Evolutionary conservation across 108 stramenopile genomes (phyloP), one percentile per base, ranked within the genome.

Genomic region (Cyclotella kingstonii): DNA sequence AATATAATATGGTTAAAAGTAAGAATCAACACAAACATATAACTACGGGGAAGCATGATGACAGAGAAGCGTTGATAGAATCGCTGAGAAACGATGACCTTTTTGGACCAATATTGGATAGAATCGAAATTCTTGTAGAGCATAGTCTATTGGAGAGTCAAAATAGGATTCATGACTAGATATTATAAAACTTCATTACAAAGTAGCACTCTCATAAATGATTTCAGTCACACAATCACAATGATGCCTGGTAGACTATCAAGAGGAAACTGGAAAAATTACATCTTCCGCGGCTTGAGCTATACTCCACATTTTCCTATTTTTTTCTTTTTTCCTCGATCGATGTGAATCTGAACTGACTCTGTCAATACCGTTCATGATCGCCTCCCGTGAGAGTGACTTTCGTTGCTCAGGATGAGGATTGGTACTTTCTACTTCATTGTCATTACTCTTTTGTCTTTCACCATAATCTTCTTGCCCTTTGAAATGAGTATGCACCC

Each of bases 41-140:
- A 6, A 56, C 55, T 1, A 14, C 23, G 26, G 55, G 55, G 27
- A 56, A 56, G 23, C 40, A 41, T 26, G 39, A 41, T 3, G 26
- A 56, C 42, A 56, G 40, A 18, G 9, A 56, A 2, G 25, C 40
- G 26, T 26, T 56, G 21, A 26, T 41, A 3, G 25, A 56, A 18
- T 18, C 15, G 14, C 34, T 56, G 38, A 56, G 42, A 15, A 40
- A 56, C 6, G 55, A 56, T 42, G 25, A 25, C 4, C 1, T 56
- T 4, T 56, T 56, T 15, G 55, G 55, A 26, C 55, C 55, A 22
- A 42, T 56, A 8, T 33, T 56, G 2, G 55, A 56, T 42, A 33
- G 31, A n/a, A 56, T 42, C 42, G 40, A 56, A 56, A 25, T 1
- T n/a, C 38, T 56, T 41, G 55, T 56, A 15, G 23, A 56, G n/a